phyloP scores from a whole-genome alignment of 192 early-diverging fungal genomes.

The Radiomyces spectabilis region DNA sequence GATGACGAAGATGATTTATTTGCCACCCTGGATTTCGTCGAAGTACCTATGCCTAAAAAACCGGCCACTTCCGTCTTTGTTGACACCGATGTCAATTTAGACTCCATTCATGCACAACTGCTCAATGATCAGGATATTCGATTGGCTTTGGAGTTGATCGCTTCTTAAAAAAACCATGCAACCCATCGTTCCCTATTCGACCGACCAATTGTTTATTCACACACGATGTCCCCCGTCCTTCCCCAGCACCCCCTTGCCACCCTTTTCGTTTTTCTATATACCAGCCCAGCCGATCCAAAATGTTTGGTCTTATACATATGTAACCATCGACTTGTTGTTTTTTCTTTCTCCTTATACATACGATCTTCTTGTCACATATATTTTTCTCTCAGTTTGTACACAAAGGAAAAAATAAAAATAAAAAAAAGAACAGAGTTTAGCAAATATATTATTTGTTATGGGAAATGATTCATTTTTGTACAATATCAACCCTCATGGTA shows the following conservation, averaged over 20 bases:
- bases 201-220: background rate
- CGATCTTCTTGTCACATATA: background rate
- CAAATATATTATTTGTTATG: too few relatives aligned
- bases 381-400: background rate
- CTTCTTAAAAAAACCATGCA: constrained; percentile 3
- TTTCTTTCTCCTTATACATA: background rate
- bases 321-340: background rate
- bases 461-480: too few relatives aligned
- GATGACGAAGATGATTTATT: constrained; percentile 16
- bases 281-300: too few relatives aligned
- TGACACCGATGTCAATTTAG: background rate
- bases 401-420: constrained; percentile 3
- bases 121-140: constrained; percentile 13
- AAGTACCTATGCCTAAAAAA: constrained; percentile 3
- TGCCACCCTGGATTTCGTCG: constrained; percentile 13
- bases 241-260: too few relatives aligned
- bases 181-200: background rate
- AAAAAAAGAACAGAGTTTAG: constrained; percentile 2
- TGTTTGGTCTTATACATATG: background rate
- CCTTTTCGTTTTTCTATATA: too few relatives aligned
- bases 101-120: background rate
- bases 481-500: too few relatives aligned
- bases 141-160: constrained; percentile 10
- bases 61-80: constrained; percentile 7
- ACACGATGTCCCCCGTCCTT: background rate